Base-by-base conservation (phyloP, 2,329 filamentous ascomycete genomes). In the Hypoxylon sp. region DNA sequence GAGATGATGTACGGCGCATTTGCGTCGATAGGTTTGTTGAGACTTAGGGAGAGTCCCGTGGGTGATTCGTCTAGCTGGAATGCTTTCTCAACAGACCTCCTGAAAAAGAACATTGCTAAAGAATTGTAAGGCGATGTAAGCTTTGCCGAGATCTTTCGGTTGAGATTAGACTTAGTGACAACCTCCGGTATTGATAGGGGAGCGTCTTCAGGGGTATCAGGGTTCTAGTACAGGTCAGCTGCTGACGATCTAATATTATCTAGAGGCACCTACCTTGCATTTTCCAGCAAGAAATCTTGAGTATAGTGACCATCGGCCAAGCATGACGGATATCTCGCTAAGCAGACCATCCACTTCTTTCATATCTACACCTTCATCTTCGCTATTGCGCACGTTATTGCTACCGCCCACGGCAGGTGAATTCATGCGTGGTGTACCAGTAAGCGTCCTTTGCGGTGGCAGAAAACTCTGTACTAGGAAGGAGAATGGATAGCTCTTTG, bases 401-500 rank as follows among this genome's bases (percentile, higher is more conserved):
- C 82, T 81, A 17, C 84, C 83, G 13, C 89, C 88, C 37, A 86
- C 79, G 0, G 92, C 92, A 0, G 95, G 95, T 1, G 95, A 97
- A 70, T 87, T 91, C 40, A 93, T 89, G 49, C 93, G 88, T 2
- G 91, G 87, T 1, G 90, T 90, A 1, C 88, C 89, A 10, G 78
- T 74, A 44, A 85, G 80, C 5, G 88, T 84, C 68, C 91, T 91
- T 64, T 93, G 91, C 31, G 88, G 85, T 0, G 93, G 90, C 51
- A 97, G 79, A 78, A 97, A 98, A 82, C 95, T 98, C 81, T 98
- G 95, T 0, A 98, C 95, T 49, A 99, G 83, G 77, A 99, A 99
- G 0, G 95, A 97, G 79, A 97, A 99, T 0, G 96, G 95, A 78
- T 99, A 99, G 61, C 95, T 97, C 82, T 97, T 98, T 80, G 97